Base-by-base conservation (phyloP, 164 flowering plant genomes). In the Vitis rotundifolia region DNA sequence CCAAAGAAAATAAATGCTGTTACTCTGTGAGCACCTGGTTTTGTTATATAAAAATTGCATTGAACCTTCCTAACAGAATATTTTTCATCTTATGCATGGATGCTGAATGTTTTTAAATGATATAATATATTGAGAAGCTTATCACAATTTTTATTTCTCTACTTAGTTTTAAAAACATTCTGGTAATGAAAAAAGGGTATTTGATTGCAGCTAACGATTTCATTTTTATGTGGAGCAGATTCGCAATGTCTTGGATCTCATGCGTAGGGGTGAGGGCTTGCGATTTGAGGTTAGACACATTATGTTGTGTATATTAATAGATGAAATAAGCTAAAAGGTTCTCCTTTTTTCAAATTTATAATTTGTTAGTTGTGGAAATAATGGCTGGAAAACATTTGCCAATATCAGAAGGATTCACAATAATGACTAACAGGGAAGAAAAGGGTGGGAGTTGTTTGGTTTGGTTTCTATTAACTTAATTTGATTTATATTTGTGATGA, bases 181-280 rank as follows among this genome's bases (percentile, higher is more conserved):
- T 44, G 16, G 19, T 44, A 19, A 8, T 51, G 47, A 9, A 12
- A 52, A 47, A 54, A 16, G 3, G 10, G 56, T 47, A 28, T 52
- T 63, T 9, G 11, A 63, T 14, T 15, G 9, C 9, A 31, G 53
- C 60, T 73, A n/a, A 62, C 18, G 14, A 13, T 55, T 52, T 44
- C 0, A 18, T 59, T 54, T 51, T 66, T 72, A 11, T 80, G 10
- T 70, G 67, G 50, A 69, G 75, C 95, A 92, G 90, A 82, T 94
- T 63, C 93, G 95, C 63, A 89, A 73, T 85, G 95, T 85, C 58
- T 78, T 92, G 89, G 93, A 89, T 71, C 80, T 83, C 68, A 81
- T 89, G 79, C 97, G 94, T 14, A 76, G 97, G 75, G 88, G 97
- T 37, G 97, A 89, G 67, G 83, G 79, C 77, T 74, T 92, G 75